Base-by-base conservation (phyloP, 768 basidiomycete genomes). In the Chalciporus chontae region DNA sequence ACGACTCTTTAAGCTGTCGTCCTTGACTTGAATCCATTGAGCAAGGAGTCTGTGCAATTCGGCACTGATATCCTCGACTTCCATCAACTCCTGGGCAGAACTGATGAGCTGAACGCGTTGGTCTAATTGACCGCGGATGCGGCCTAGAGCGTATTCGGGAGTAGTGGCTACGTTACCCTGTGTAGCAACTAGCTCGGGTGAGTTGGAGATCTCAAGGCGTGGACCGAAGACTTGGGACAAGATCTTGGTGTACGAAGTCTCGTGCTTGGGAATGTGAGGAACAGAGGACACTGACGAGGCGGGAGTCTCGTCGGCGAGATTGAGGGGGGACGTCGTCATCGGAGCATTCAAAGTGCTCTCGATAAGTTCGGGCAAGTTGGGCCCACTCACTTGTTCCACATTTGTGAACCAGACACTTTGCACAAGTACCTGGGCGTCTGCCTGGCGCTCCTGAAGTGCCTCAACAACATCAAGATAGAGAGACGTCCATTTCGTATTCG, bases 131-230 rank as follows among this genome's bases (percentile, higher is more conserved):
- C 88, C 90, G 34, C 90, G 84, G 41, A 94, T 84, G 40, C 93
- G 87, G 11, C 96, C 95, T 31, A 98, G 78, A 0, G 96, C 95
- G 63, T 86, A 97, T 65, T 97, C 92, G 2, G 95, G 96, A n/a
- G 79, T 86, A 9, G 94, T 95, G 15, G 92, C 90, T 40, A 83
- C 67, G 40, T 78, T 71, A 10, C 92, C 93, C 50, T 87, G 79
- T 13, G 83, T 68, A 9, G 79, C 63, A 44, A 92, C 82, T 15
- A 87, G 76, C 38, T 79, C 72, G 0, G 92, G 94, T 3, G 87
- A 83, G 69, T 99, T 98, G 60, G 85, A 76, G 51, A 99, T 77
- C 53, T 94, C 85, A 1, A 98, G 73, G 2, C 90, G 80, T 8
- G 84, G 80, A 37, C 73, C 76, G 64, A 97, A 94, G 29, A 96